Evolutionary conservation across 257 asterid genomes (phyloP), one percentile per base, ranked within the genome.

Genomic region (Fraxinus excelsior): DNA sequence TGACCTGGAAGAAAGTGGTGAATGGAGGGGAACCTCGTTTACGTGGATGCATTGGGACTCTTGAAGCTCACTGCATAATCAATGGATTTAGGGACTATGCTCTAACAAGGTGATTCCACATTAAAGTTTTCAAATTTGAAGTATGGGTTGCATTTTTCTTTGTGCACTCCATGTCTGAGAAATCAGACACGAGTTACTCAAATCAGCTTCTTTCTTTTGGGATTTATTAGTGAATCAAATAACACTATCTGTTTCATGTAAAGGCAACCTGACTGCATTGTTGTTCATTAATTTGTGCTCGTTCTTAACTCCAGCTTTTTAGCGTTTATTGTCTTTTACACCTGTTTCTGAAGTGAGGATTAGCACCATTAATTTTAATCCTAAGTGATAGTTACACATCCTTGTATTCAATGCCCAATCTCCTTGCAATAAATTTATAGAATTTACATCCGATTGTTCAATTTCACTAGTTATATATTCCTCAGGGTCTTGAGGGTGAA

Each of bases 21-120:
- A 93, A 93, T 87, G 97, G 97, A 73, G 90, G 92, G 74, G 98
- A 96, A 87, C 97, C 99, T 76, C 96, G 97, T 37, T 51, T 96
- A 46, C 97, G 98, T 69, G 97, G 99, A 66, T 96, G 99, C 95
- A 96, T 96, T 40, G 99, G 99, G 81, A 93, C 99, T 75, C 82
- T 96, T 65, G 96, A 96, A 89, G 90, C 99, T 82, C 96, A 92
- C 44, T 77, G 85, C 86, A 81, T 96, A 77, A 42, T 90, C 73
- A 89, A 78, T 83, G 98, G 99, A 76, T 93, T 93, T 73, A 91
- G 74, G 91, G 97, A 96, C 85, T 96, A 91, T 84, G 97, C 99
- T 82, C 82, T 96, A 25, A 90, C 97, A 76, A 96, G 98, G 98
- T 96, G 76, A 69, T 76, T 79, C 14, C 28, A 11, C 68, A 67